phyloP scores from a whole-genome alignment of 1,139 yeast genomes.

The Geotrichum reessii region DNA sequence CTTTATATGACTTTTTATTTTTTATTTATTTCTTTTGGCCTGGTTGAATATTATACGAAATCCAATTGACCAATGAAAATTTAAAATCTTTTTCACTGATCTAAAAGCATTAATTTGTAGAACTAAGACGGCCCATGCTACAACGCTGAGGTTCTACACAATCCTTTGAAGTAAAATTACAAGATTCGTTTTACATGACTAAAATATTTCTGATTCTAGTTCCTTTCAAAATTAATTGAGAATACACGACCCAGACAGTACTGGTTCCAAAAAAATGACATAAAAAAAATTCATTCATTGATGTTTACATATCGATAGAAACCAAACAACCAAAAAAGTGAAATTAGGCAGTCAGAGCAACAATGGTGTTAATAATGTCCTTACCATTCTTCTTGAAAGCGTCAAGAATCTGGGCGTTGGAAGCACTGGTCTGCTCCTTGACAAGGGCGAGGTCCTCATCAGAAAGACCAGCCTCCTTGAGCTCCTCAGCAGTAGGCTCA shows the following conservation, averaged over 20 bases:
- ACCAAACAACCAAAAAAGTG: neutral
- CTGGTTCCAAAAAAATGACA: too few species aligned
- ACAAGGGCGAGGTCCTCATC: slow-evolving; percentile 75
- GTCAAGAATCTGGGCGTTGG: slow-evolving; percentile 84
- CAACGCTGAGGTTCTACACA: neutral
- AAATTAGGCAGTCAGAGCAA: slow-evolving; percentile 52
- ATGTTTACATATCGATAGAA: neutral
- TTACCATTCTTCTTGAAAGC: slow-evolving; percentile 86
- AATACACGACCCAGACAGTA: neutral
- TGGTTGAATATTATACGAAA: too few species aligned
- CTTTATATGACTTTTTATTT: too few species aligned
- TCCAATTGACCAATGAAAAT: too few species aligned
- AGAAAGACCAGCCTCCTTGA: slow-evolving; percentile 75
- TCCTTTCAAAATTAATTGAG: too few species aligned
- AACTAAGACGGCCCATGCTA: neutral
- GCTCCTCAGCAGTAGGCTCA: slow-evolving; percentile 61
- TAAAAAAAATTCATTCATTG: neutral
- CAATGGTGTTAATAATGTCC: slow-evolving; percentile 93
- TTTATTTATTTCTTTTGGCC: too few species aligned
- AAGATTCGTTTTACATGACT: too few species aligned
- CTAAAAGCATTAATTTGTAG: too few species aligned
- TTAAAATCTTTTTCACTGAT: too few species aligned
- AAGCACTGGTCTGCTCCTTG: slow-evolving; percentile 82
- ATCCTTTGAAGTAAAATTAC: neutral
- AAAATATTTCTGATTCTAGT: too few species aligned